phyloP scores from a whole-genome alignment of 805 yeast genomes.

The Yamadazyma ubonensis region DNA sequence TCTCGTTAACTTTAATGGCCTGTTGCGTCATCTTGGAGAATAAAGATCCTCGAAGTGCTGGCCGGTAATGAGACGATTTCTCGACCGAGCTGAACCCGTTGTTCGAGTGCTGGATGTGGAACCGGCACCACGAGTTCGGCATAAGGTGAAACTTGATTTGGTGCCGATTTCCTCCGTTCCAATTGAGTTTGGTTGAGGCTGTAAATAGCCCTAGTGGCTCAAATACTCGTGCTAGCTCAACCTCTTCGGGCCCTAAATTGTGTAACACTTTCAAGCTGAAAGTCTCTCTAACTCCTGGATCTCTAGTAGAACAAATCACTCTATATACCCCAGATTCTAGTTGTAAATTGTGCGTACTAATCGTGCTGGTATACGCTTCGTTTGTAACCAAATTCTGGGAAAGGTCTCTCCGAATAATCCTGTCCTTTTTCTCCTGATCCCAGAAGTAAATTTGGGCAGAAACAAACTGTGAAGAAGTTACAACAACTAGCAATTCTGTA shows the following conservation, averaged over 20 bases:
- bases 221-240: constrained; percentile 14
- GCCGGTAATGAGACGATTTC: constrained; percentile 36
- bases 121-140: constrained; percentile 21
- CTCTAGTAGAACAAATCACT: constrained; percentile 48
- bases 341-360: constrained; percentile 18
- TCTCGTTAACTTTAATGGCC: constrained; percentile 34
- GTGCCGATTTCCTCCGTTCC: constrained; percentile 42
- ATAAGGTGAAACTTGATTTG: constrained; percentile 28
- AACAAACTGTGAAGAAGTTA: constrained; percentile 23
- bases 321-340: constrained; percentile 41
- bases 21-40: constrained; percentile 27
- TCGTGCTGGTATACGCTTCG: constrained; percentile 33
- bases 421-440: constrained; percentile 23
- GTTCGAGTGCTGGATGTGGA: constrained; percentile 26
- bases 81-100: constrained; percentile 12
- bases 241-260: neutral
- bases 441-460: constrained; percentile 47
- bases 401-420: constrained; percentile 22
- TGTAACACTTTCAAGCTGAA: constrained; percentile 27
- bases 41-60: constrained; percentile 46
- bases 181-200: constrained; percentile 21
- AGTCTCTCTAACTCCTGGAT: constrained; percentile 23
- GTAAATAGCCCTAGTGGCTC: constrained; percentile 36
- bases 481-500: constrained; percentile 18
- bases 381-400: constrained; percentile 30